These are phyloP conservation scores for Theileria sp. DNA, from an alignment of 169 alveolate genomes.

Conservation along the genomic window DNA sequence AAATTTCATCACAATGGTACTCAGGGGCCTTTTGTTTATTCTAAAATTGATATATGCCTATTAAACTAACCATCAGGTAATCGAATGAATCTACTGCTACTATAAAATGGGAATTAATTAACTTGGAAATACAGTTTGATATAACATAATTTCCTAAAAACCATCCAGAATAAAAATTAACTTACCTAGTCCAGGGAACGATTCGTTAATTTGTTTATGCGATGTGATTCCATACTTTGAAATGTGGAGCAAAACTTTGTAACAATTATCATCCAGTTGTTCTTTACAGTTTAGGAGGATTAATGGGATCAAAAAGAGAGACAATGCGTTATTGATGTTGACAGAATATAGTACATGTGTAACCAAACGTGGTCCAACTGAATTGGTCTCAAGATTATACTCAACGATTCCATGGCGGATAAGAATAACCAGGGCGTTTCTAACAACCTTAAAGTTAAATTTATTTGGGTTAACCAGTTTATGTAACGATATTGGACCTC, in stretches of 20 bases:
- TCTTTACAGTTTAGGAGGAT: slow-evolving; percentile 31
- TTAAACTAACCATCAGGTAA: slow-evolving; percentile 25
- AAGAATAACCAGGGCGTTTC: slow-evolving; percentile 48
- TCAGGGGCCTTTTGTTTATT: neutral
- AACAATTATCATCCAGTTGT: slow-evolving; percentile 28
- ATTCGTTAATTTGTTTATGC: slow-evolving; percentile 27
- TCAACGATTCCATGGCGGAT: slow-evolving; percentile 54
- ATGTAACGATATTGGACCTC: slow-evolving; percentile 55
- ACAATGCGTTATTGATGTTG: slow-evolving; percentile 24
- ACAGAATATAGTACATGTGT: slow-evolving; percentile 40
- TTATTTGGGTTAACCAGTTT: slow-evolving; percentile 28
- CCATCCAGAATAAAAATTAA: neutral
- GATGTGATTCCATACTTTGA: slow-evolving; percentile 53
- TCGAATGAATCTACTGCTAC: slow-evolving; percentile 29
- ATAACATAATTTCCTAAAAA: neutral
- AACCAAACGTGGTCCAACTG: slow-evolving; percentile 12
- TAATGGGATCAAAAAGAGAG: slow-evolving; percentile 40
- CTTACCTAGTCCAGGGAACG: neutral
- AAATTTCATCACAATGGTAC: neutral
- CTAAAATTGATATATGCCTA: neutral
- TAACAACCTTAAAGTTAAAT: slow-evolving; percentile 34
- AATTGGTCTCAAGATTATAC: slow-evolving; percentile 23
- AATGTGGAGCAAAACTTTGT: slow-evolving; percentile 16
- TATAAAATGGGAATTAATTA: slow-evolving; percentile 21
- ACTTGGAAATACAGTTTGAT: slow-evolving; percentile 15